Evolutionary conservation across 306 rosid species (phyloP), one percentile per base, ranked within the genome.

Genomic region (Inga leiocalycina): DNA sequence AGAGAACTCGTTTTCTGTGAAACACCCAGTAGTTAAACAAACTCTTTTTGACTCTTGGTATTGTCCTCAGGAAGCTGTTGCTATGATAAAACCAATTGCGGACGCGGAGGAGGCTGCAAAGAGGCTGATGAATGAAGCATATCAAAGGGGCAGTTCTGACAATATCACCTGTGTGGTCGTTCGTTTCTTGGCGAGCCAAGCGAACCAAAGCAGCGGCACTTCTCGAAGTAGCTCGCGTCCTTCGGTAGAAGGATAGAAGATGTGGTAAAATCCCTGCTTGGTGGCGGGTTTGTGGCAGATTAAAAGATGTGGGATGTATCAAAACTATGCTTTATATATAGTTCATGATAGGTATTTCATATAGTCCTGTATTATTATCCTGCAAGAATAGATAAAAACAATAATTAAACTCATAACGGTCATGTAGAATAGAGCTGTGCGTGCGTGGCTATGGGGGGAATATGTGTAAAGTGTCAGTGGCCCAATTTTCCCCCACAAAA

Each of bases 61-160:
- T 43, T 68, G 77, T 37, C 30, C 82, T 46, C 89, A 96, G 97
- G 98, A 96, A 79, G 98, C 98, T 10, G 99, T 96, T 61, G 87
- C 91, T 13, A 93, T 96, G 98, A 91, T 88, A n/a, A 94, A 93
- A 84, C 92, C 92, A 75, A 91, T 94, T 70, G 89, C 84, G 80
- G 99, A 94, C 34, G 93, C 99, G n/a, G 94, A 96, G 86, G 97
- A 90, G 65, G 97, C 97, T 3, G 98, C 99, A 5, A 95, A 94
- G 90, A 91, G 97, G 85, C 81, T 96, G 88, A 90, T 93, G 97
- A 90, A 85, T 82, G 99, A 96, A 90, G 99, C 99, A 81, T 89
- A 91, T 69, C 98, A 92, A 83, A 86, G 98, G 91, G 98, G 99
- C 27, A 96, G 98, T 79, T 89, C 99, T 54, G 99, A 96, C 87